Evolutionary conservation across 208 protist species (phyloP).

Genomic region (Herpetomonas tarakana): DNA sequence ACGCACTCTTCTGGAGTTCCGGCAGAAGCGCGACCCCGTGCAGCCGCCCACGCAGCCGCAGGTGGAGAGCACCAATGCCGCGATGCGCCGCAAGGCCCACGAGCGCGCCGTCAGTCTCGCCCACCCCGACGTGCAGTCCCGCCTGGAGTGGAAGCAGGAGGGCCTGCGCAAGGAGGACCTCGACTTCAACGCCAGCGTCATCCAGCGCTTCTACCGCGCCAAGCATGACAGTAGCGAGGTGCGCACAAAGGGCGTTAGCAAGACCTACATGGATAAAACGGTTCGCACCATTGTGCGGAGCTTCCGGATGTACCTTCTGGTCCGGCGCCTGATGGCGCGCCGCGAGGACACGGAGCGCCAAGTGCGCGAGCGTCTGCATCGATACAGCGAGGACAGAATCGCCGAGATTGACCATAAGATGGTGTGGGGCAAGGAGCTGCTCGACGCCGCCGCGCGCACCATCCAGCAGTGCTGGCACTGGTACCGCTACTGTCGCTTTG

Average conservation of each 20-base stretch:
- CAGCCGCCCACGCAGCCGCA: constrained; percentile 37
- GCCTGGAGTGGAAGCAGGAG: constrained; percentile 69
- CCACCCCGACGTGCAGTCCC: constrained; percentile 46
- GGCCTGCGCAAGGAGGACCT: constrained; percentile 61
- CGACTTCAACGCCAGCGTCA: constrained; percentile 80
- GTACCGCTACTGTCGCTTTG: constrained; percentile 34
- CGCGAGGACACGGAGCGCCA: constrained; percentile 9
- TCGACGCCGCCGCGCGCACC: constrained; percentile 52
- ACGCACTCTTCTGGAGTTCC: constrained; percentile 53
- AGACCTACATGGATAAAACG: constrained; percentile 61
- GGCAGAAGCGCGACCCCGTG: constrained; percentile 24
- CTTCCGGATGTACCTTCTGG: constrained; percentile 63
- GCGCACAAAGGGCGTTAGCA: constrained; percentile 42
- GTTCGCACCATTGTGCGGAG: constrained; percentile 63
- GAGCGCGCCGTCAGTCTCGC: constrained; percentile 24
- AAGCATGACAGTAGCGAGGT: constrained; percentile 32
- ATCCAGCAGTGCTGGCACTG: constrained; percentile 77
- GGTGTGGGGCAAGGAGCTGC: constrained; percentile 64
- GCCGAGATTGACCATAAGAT: constrained; percentile 37
- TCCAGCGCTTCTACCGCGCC: constrained; percentile 69
- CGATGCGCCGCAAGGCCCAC: constrained; percentile 31
- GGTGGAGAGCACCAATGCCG: constrained; percentile 54
- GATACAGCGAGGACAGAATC: constrained; percentile 38
- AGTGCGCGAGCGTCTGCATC: constrained; percentile 20
- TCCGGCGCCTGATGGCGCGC: constrained; percentile 30